phyloP scores from a whole-genome alignment of 352 stramenopile genomes.

The Pythium brachiatum region DNA sequence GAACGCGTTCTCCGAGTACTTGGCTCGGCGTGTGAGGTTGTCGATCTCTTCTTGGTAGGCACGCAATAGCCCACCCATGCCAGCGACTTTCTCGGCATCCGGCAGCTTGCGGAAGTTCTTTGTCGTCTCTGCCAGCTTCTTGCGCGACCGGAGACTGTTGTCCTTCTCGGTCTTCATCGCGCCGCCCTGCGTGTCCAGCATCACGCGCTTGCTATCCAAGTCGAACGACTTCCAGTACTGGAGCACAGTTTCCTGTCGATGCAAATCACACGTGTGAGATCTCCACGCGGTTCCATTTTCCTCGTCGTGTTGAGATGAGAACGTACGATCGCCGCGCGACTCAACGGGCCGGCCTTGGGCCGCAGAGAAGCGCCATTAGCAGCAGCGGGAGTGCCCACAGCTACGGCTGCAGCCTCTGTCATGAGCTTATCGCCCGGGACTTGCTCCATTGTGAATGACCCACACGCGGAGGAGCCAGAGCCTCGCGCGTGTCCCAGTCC shows the following conservation, averaged over 20 bases:
- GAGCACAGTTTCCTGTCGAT: constrained; percentile 47
- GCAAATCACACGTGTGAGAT: neutral
- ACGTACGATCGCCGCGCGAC: constrained; percentile 34
- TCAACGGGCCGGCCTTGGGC: constrained; percentile 18
- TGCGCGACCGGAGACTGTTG: constrained; percentile 67
- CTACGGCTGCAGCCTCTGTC: constrained; percentile 24
- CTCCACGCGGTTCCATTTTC: neutral
- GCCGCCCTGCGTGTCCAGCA: constrained; percentile 70
- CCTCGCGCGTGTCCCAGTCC: constrained; percentile 9
- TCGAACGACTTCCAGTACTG: constrained; percentile 88
- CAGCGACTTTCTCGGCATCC: constrained; percentile 69
- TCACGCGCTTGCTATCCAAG: constrained; percentile 82
- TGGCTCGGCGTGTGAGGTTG: constrained; percentile 89
- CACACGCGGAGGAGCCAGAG: neutral
- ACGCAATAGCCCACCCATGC: constrained; percentile 64
- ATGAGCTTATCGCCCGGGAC: constrained; percentile 30
- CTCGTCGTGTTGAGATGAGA: neutral
- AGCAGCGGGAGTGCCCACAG: neutral
- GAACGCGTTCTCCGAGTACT: constrained; percentile 90
- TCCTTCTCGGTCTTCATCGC: constrained; percentile 87
- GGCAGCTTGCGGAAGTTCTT: constrained; percentile 77
- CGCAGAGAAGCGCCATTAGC: neutral
- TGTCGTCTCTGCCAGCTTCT: constrained; percentile 83
- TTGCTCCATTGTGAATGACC: constrained; percentile 25
- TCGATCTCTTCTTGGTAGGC: constrained; percentile 93